Evolutionary conservation across 164 flowering plant genomes (phyloP), one percentile per base, ranked within the genome.

Genomic region (Sextonia rubra): DNA sequence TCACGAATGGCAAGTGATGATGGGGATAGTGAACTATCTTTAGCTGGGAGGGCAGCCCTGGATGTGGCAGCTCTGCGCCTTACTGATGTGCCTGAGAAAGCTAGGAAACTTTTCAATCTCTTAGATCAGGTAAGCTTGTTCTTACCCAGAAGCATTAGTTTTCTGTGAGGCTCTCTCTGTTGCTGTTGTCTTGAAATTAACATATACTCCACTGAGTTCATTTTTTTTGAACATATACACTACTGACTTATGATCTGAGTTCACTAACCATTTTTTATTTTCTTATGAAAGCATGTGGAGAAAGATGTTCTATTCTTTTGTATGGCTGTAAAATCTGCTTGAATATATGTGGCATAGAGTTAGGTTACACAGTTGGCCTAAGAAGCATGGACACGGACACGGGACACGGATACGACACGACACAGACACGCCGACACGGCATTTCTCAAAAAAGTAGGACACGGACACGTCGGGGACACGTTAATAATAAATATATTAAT

Each of bases 1-100:
- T 83, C 86, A 62, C 85, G 82, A 74, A 23, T 72, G 47, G 60
- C 75, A 14, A 79, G 56, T 73, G 84, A 79, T 77, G 88, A 86
- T 69, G 83, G 82, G 68, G 83, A 68, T 77, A 86, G 74, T 64
- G 92, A 88, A 68, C 66, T 65, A 32, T 80, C 91, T 44, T 44
- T 80, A 75, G 89, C 80, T 55, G 96, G 97, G 75, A 89, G 87
- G 75, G 92, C 93, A 76, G 87, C 93, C 52, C 80, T 91, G 81
- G 99, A 95, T 83, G 83, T 93, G 75, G 97, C 97, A 76, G 83
- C 92, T 71, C 75, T 91, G 56, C 90, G 95, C 78, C 93, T 95
- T 60, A 79, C 84, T 77, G 93, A 89, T 84, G 86, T 83, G 82
- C 97, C 98, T 69, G 95, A 93, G 55, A 96, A 96, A 82, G 93